Conservation (phyloP, 2,329 filamentous ascomycete genomes). For the Cladosporium sp. region DNA sequence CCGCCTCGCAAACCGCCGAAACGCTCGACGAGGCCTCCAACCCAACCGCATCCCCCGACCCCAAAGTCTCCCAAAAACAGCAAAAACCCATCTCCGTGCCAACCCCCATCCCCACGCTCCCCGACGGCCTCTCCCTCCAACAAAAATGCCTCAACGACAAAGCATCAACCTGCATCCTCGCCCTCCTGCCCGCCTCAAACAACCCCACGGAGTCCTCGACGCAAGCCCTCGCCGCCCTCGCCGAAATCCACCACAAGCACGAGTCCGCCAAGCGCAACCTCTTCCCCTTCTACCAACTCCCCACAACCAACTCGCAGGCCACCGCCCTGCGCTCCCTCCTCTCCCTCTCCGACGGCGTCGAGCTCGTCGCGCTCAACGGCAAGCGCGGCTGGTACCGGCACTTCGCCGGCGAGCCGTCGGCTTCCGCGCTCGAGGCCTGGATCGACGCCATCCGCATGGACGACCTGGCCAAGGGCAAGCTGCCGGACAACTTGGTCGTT, state of each 20-base stretch:
- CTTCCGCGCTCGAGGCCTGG: slow-evolving; percentile 63
- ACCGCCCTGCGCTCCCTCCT: slow-evolving; percentile 55
- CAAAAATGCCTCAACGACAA: slow-evolving; percentile 68
- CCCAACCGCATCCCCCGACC: slow-evolving; percentile 50
- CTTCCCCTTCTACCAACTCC: slow-evolving; percentile 78
- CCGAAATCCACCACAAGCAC: slow-evolving; percentile 72
- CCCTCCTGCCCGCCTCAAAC: slow-evolving; percentile 55
- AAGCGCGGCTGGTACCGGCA: slow-evolving; percentile 81
- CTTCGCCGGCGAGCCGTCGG: slow-evolving; percentile 51
- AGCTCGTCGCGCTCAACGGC: slow-evolving; percentile 76
- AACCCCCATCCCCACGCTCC: slow-evolving; percentile 60
- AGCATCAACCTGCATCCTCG: slow-evolving; percentile 77
- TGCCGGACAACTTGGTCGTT: slow-evolving; percentile 47
- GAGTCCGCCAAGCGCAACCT: slow-evolving; percentile 57
- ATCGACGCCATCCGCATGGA: slow-evolving; percentile 87
- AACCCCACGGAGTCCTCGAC: slow-evolving; percentile 32
- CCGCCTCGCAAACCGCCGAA: slow-evolving; percentile 45
- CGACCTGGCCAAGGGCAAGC: slow-evolving; percentile 70
- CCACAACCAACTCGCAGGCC: slow-evolving; percentile 54
- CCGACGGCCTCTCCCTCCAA: slow-evolving; percentile 57
- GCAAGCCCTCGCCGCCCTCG: slow-evolving; percentile 53
- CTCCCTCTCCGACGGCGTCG: slow-evolving; percentile 52
- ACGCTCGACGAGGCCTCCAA: slow-evolving; percentile 42
- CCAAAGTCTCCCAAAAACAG: slow-evolving; percentile 36
- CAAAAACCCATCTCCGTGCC: slow-evolving; percentile 45